Evolutionary conservation across 129 eudicot species (phyloP).

Genomic region (Pulicaria dysenterica): DNA sequence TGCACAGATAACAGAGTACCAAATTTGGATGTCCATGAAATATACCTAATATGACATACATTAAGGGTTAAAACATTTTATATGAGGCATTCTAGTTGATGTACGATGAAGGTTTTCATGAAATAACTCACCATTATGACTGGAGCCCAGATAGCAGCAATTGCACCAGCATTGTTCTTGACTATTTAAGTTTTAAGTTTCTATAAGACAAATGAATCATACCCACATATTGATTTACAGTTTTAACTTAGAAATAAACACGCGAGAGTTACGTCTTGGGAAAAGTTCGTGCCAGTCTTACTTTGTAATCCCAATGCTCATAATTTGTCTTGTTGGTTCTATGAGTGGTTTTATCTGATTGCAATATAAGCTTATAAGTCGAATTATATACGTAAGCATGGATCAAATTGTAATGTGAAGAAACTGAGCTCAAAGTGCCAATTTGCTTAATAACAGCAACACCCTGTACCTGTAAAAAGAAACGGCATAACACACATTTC

Average conservation of each 20-base stretch:
- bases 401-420: slow-evolving; percentile 7
- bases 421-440: slow-evolving; percentile 72
- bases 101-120: too few species aligned
- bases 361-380: slow-evolving; percentile 20
- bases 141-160: too few species aligned
- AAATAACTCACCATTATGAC: too few species aligned
- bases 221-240: neutral
- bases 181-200: slow-evolving; percentile 47
- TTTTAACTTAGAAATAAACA: slow-evolving; percentile 3
- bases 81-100: too few species aligned
- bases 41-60: too few species aligned
- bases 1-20: too few species aligned
- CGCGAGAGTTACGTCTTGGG: slow-evolving; percentile 59
- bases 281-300: slow-evolving; percentile 91
- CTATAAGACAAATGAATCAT: slow-evolving; percentile 32
- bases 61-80: too few species aligned
- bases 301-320: slow-evolving; percentile 62
- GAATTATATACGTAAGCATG: too few species aligned
- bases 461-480: slow-evolving; percentile 73
- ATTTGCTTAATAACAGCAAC: slow-evolving; percentile 77
- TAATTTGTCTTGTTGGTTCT: slow-evolving; percentile 80
- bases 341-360: slow-evolving; percentile 95
- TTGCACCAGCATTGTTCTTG: slow-evolving; percentile 88
- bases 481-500: slow-evolving; percentile 23
- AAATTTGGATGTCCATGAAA: too few species aligned